phyloP scores from a whole-genome alignment of 2,329 filamentous ascomycete genomes.

The Apiospora malaysiana region DNA sequence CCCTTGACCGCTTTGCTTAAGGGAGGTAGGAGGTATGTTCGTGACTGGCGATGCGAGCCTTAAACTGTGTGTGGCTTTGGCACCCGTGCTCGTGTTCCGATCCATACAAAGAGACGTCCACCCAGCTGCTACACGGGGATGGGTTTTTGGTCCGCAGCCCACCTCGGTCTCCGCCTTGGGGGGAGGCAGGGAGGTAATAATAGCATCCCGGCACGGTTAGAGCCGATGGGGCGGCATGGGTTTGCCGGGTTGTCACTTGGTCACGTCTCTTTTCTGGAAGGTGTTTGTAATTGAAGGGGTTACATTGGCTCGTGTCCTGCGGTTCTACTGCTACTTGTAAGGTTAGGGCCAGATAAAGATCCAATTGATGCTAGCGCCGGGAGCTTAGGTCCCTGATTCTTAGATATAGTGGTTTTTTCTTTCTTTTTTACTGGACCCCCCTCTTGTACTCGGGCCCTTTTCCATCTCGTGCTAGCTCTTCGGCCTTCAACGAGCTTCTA shows the following conservation, averaged over 20 bases:
- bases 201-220: conserved; percentile 7
- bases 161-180: not conserved
- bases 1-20: not conserved
- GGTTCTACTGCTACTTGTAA: too few relatives aligned
- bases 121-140: not conserved
- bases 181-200: not conserved
- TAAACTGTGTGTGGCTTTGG: not conserved
- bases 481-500: conserved; percentile 3
- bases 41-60: not conserved
- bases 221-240: not conserved
- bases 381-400: not conserved
- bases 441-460: too few relatives aligned
- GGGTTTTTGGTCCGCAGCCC: not conserved
- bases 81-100: not conserved
- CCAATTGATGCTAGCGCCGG: not conserved
- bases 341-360: not conserved
- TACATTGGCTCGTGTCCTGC: not conserved
- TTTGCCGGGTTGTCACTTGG: not conserved
- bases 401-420: too few relatives aligned
- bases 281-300: conserved; percentile 5
- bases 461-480: too few relatives aligned
- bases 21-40: not conserved
- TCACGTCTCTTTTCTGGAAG: not conserved
- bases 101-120: not conserved
- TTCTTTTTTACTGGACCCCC: not conserved